Conservation (phyloP, 164 flowering plant genomes). For the Aristolochia fimbriata region DNA sequence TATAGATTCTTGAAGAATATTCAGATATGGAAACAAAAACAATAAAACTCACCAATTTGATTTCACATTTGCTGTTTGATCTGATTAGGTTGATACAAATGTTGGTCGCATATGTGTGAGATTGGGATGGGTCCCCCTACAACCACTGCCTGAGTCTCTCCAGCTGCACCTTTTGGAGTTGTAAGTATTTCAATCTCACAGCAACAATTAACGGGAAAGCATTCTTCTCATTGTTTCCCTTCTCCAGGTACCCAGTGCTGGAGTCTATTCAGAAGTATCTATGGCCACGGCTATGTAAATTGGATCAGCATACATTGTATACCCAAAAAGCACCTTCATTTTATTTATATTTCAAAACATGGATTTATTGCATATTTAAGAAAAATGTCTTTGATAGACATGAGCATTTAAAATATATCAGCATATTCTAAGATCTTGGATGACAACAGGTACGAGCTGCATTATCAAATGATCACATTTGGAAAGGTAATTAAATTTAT, state of each 20-base stretch:
- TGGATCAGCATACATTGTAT: slow-evolving; percentile 69
- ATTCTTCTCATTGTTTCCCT: slow-evolving; percentile 3
- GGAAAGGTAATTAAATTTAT: slow-evolving; percentile 54
- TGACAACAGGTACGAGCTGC: slow-evolving; percentile 67
- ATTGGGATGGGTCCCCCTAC: slow-evolving; percentile 90
- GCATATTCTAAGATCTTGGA: slow-evolving; percentile 5
- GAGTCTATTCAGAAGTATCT: slow-evolving; percentile 75
- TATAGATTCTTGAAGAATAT: background rate
- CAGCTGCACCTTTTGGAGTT: slow-evolving; percentile 63
- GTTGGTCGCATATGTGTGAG: slow-evolving; percentile 83
- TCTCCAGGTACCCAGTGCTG: slow-evolving; percentile 54
- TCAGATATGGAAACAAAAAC: background rate
- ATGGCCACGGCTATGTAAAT: slow-evolving; percentile 73
- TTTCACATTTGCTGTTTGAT: slow-evolving; percentile 1
- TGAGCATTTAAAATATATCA: slow-evolving; percentile 1
- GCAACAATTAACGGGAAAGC: background rate
- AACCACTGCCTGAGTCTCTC: slow-evolving; percentile 62
- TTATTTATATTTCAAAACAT: background rate
- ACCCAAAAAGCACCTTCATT: slow-evolving; percentile 3
- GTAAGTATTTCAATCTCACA: slow-evolving; percentile 26
- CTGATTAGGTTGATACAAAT: slow-evolving; percentile 73
- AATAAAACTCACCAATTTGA: background rate
- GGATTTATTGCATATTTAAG: too few relatives aligned
- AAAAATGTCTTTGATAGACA: too few relatives aligned
- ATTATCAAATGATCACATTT: slow-evolving; percentile 88